phyloP scores from a whole-genome alignment of 495 filamentous ascomycete genomes.

The Chaetomium cochliodes region DNA sequence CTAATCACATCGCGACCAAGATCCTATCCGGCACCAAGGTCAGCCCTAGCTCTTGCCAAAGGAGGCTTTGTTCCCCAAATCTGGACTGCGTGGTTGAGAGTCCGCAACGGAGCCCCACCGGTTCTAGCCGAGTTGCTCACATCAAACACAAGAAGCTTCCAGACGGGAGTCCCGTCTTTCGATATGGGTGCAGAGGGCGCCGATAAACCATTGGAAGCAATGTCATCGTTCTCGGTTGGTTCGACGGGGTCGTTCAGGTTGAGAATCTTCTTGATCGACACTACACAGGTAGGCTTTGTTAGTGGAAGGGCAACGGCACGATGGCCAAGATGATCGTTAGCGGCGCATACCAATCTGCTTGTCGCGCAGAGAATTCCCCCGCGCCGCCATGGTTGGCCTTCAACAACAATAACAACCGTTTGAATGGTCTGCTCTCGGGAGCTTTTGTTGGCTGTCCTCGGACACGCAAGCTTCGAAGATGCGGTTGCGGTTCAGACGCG shows the following conservation, averaged over 20 bases:
- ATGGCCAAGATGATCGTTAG: conserved; percentile 35
- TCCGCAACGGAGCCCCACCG: neutral
- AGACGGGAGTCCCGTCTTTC: conserved; percentile 80
- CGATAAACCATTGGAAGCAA: conserved; percentile 62
- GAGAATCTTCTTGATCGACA: conserved; percentile 91
- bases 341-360: conserved; percentile 81
- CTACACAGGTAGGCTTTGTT: conserved; percentile 47
- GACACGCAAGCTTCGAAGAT: neutral
- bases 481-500: neutral
- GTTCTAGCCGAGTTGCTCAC: conserved; percentile 21
- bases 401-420: neutral
- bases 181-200: conserved; percentile 75
- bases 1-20: conserved; percentile 73
- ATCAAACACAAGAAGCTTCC: conserved; percentile 46
- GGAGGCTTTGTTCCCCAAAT: no score
- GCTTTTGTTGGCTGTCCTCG: neutral
- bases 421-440: no score
- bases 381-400: conserved; percentile 44
- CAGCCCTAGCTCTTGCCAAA: conserved; percentile 13
- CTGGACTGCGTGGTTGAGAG: no score
- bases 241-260: conserved; percentile 80
- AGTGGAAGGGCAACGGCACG: conserved; percentile 13
- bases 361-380: conserved; percentile 79
- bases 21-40: conserved; percentile 42
- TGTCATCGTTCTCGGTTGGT: conserved; percentile 53